Base-by-base conservation (phyloP, 164 flowering plant genomes). In the Vitis labrusca region DNA sequence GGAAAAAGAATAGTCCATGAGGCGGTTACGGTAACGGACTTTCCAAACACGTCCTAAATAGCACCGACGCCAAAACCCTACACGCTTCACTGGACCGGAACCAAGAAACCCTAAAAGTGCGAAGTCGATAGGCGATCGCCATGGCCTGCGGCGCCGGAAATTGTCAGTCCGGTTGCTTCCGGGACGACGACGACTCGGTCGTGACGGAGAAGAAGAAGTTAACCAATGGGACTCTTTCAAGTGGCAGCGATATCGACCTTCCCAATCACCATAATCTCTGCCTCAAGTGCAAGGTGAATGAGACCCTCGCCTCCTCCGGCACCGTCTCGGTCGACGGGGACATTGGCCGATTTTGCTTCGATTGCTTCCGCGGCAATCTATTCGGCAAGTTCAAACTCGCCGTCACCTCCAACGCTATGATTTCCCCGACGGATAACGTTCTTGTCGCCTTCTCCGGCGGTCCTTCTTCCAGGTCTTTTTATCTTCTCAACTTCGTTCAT, bases 371-470 rank as follows among this genome's bases (percentile, higher is more conserved):
- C 52, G 69, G 83, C 55, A 88, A 89, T 32, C 78, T 96, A 53
- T 93, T 78, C 32, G 94, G 90, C 6, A 96, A 93, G 85, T 96
- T 96, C 81, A 83, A 85, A 80, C 78, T 87, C 11, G 85, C 94
- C 27, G 93, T 96, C 56, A 85, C 97, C 30, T 82, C 94, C 14
- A 78, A 88, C 55, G 85, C 81, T 77, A 84, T 93, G 97, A 91
- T 96, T 58, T 73, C 85, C 19, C 92, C 98, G 8, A 59, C 90
- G 9, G 98, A 96, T 67, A 88, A 86, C 1, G 88, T 96, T 32
- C 97, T 96, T 59, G 90, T 96, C 14, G 99, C 97, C 59, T 91
- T 90, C 83, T 96, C 99, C 15, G 99, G 98, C 7, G 99, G 99
- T 63, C 72, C 89, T 51, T 82, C 91, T 44, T 96, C 98, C 76